Percentiles rank a stretch among this genome's conserved stretches.
phyloP scores from a whole-genome alignment of 805 yeast genomes.

The Wickerhamomyces tratensis region DNA sequence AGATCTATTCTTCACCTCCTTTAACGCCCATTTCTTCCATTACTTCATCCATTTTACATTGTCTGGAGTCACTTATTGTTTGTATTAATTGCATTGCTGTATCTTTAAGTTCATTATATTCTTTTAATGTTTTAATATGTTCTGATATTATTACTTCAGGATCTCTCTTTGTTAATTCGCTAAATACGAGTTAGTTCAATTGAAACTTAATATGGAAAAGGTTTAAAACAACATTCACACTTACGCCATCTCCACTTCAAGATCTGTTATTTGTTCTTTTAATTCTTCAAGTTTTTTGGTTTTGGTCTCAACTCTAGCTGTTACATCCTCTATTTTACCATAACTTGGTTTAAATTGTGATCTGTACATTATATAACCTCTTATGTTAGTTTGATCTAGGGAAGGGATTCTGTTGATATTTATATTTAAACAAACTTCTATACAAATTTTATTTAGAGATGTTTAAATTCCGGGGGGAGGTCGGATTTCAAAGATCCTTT shows the following conservation, averaged over 20 bases:
- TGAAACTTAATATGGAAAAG: background rate
- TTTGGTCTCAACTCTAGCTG: background rate
- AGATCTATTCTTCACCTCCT: background rate
- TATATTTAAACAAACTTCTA: too few species aligned
- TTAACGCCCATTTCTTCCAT: slow-evolving; percentile 41
- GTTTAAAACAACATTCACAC: background rate
- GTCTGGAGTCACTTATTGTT: slow-evolving; percentile 51
- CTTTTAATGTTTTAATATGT: slow-evolving; percentile 43
- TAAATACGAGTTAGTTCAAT: background rate
- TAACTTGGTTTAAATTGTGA: too few species aligned
- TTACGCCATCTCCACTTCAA: background rate
- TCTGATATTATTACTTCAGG: slow-evolving; percentile 36
- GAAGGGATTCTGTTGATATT: too few species aligned
- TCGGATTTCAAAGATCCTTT: too few species aligned
- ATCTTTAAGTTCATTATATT: slow-evolving; percentile 57
- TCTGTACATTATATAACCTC: too few species aligned
- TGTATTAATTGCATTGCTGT: slow-evolving; percentile 46
- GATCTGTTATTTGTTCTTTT: background rate
- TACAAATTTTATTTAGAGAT: too few species aligned
- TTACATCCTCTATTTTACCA: too few species aligned
- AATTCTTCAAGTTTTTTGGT: background rate
- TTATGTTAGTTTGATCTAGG: too few species aligned
- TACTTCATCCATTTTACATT: slow-evolving; percentile 35
- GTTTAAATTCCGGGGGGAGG: too few species aligned
- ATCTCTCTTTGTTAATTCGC: slow-evolving; percentile 15